Percentiles rank a stretch among this genome's conserved stretches.
phyloP scores from a whole-genome alignment of 2,329 filamentous ascomycete species.

The Talaromyces funiculosus region DNA sequence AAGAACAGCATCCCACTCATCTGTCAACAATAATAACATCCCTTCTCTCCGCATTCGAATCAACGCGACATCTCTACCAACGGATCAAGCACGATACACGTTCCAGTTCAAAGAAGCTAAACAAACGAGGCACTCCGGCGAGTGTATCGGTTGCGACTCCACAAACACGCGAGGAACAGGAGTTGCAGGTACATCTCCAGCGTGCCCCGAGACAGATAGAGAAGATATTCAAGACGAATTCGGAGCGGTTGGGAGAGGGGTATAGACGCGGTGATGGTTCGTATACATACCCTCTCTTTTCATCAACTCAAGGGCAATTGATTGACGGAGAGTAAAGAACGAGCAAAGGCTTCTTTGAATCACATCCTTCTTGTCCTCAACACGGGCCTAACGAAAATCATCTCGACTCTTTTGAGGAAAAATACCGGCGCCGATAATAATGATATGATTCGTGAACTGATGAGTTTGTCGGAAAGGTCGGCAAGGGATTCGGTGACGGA shows the following conservation, averaged over 20 bases:
- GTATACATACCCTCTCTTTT: neutral
- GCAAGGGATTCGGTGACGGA: slow-evolving; percentile 7
- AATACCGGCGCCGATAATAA: neutral
- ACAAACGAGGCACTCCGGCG: neutral
- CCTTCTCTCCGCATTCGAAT: slow-evolving; percentile 7
- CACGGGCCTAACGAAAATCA: slow-evolving; percentile 9
- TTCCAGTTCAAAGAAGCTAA: slow-evolving; percentile 22
- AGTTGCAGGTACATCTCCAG: neutral
- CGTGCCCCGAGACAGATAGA: neutral
- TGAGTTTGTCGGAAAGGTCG: slow-evolving; percentile 9
- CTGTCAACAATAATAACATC: slow-evolving; percentile 4
- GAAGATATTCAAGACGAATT: slow-evolving; percentile 1
- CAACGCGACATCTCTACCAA: slow-evolving; percentile 3
- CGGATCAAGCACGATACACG: neutral
- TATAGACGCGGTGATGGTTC: slow-evolving; percentile 12
- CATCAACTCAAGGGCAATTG: neutral
- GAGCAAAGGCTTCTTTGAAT: slow-evolving; percentile 8
- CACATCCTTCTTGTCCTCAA: slow-evolving; percentile 11
- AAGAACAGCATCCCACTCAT: neutral
- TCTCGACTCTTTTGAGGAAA: slow-evolving; percentile 1
- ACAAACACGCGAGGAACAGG: neutral
- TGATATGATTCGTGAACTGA: neutral
- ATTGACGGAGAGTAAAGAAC: neutral
- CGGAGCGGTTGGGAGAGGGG: slow-evolving; percentile 5
- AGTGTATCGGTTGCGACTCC: neutral